These are phyloP conservation scores for Arabidopsis thaliana DNA, from an alignment of 345 rosid species.

Conservation along the genomic window TAIR10.1 NC_003076.8:5903001-5903500, in stretches of 20 bases:
- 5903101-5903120: constrained; percentile 90
- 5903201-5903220: constrained; percentile 47
- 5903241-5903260: constrained; percentile 33
- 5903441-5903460: constrained; percentile 24
- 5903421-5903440: constrained; percentile 8
- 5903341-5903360: constrained; percentile 78
- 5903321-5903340: constrained; percentile 76
- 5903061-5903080: constrained; percentile 75
- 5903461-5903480: constrained; percentile 46
- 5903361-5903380: constrained; percentile 75
- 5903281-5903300: constrained; percentile 75
- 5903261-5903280: constrained; percentile 54
- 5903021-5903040: constrained; percentile 74
- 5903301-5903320: constrained; percentile 64
- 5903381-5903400: constrained; percentile 63
- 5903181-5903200: constrained; percentile 60
- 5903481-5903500: constrained; percentile 41
- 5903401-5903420: constrained; percentile 44
- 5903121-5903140: constrained; percentile 89
- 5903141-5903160: constrained; percentile 61
- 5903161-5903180: constrained; percentile 65
- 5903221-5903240: constrained; percentile 59
- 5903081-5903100: constrained; percentile 81
- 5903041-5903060: constrained; percentile 66
- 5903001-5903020: constrained; percentile 94